phyloP scores from a whole-genome alignment of 2,329 filamentous ascomycete genomes.

The Cadophora sp. region DNA sequence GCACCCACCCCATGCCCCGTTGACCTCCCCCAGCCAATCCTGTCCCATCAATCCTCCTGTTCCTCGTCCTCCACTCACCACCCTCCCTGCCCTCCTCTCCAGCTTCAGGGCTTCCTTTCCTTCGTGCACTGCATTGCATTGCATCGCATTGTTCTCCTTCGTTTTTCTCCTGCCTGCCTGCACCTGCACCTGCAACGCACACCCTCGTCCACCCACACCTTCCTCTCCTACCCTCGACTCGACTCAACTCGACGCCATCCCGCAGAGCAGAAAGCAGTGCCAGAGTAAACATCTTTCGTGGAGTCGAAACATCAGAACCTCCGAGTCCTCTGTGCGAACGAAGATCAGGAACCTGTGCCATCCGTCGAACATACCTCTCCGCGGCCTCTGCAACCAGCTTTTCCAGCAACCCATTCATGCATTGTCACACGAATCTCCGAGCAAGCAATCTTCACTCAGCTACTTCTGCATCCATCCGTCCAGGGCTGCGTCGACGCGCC shows the following conservation, averaged over 20 bases:
- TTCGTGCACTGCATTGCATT: constrained; percentile 6
- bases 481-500: constrained; percentile 28
- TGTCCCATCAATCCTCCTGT: neutral
- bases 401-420: constrained; percentile 30
- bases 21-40: neutral
- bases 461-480: constrained; percentile 34
- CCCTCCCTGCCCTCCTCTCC: neutral
- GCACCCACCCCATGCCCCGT: neutral
- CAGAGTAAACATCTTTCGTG: neutral
- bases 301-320: constrained; percentile 8
- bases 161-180: neutral
- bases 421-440: constrained; percentile 32
- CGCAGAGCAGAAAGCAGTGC: neutral
- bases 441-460: constrained; percentile 25
- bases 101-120: neutral
- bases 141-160: neutral
- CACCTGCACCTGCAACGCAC: constrained; percentile 1
- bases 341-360: constrained; percentile 1
- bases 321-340: neutral
- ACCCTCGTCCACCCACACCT: neutral
- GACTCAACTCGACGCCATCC: constrained; percentile 15
- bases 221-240: neutral
- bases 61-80: too few species aligned
- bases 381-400: constrained; percentile 11
- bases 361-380: constrained; percentile 12